phyloP scores from a whole-genome alignment of 75 land plant species.

The Pinus tabuliformis region DNA sequence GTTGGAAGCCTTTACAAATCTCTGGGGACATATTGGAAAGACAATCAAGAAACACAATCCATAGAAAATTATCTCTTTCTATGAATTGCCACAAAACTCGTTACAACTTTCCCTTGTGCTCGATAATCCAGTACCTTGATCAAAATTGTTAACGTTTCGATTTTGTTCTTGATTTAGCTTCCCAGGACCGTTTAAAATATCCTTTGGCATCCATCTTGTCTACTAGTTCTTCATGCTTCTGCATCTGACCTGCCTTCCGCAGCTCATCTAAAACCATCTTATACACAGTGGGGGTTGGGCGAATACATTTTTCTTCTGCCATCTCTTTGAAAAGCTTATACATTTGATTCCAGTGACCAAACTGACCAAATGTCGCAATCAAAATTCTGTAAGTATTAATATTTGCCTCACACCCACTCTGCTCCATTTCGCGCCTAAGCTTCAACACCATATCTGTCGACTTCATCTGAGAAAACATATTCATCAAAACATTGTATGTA shows the following conservation, averaged over 20 bases:
- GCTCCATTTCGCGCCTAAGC: conserved; percentile 72
- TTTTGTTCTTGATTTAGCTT: background rate
- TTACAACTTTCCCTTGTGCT: no score
- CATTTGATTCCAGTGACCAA: conserved; percentile 72
- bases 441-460: conserved; percentile 73
- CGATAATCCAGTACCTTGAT: no score
- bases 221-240: conserved; percentile 68
- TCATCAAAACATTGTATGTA: conserved; percentile 83
- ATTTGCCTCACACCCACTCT: conserved; percentile 69
- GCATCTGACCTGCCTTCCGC: conserved; percentile 54
- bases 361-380: conserved; percentile 49
- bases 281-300: conserved; percentile 35
- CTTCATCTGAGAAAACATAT: conserved; percentile 50
- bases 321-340: conserved; percentile 57
- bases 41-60: no score
- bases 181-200: conserved; percentile 31
- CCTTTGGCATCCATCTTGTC: conserved; percentile 67
- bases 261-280: conserved; percentile 59
- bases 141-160: no score
- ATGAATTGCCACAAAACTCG: no score
- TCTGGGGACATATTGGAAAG: no score
- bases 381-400: conserved; percentile 69
- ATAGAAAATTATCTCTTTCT: no score
- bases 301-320: conserved; percentile 67
- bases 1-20: no score